Conservation (phyloP, 305 asterid species). For the Solanum hybrid region DNA sequence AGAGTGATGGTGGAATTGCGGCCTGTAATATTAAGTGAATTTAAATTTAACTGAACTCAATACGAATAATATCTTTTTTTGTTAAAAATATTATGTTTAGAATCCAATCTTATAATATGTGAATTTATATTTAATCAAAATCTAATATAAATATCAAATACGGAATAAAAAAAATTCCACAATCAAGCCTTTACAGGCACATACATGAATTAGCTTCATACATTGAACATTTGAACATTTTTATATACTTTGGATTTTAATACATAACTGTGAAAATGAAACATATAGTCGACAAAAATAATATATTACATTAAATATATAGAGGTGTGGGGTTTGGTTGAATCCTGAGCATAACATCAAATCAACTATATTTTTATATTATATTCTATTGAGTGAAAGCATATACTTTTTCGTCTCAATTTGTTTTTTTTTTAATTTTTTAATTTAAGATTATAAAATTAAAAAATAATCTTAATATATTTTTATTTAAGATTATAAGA, state of each 20-base stretch:
- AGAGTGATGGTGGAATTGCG: neutral
- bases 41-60: too few relatives aligned
- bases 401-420: too few relatives aligned
- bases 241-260: neutral
- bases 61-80: fast-evolving
- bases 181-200: neutral
- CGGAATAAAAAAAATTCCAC: neutral
- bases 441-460: too few relatives aligned
- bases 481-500: too few relatives aligned
- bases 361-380: neutral
- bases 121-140: neutral
- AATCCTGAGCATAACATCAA: neutral
- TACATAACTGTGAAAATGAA: neutral
- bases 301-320: neutral
- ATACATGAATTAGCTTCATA: neutral
- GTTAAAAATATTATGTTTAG: neutral
- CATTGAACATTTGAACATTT: neutral
- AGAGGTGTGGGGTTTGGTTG: neutral
- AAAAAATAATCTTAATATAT: too few relatives aligned
- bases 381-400: neutral
- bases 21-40: neutral
- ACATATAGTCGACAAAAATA: neutral
- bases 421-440: too few relatives aligned
- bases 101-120: fast-evolving
- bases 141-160: neutral